Conservation (phyloP, 2,329 filamentous ascomycete genomes). For the Alternaria conjuncta region DNA sequence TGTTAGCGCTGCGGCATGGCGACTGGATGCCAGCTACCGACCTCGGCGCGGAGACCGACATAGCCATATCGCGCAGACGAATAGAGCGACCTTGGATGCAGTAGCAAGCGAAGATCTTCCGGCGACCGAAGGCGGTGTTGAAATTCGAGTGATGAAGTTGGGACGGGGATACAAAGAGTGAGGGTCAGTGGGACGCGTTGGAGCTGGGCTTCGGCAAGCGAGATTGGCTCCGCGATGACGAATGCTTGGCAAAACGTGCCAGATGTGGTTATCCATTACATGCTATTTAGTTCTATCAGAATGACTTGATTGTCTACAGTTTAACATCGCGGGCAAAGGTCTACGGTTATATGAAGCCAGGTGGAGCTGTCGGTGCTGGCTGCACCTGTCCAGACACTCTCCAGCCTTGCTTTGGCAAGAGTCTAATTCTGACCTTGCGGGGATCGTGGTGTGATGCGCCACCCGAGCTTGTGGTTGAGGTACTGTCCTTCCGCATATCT, state of each 20-base stretch:
- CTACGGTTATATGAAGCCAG: neutral
- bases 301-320: too few species aligned
- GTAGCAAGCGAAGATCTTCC: neutral
- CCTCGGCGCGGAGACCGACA: neutral
- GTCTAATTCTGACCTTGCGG: slow-evolving; percentile 8
- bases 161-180: neutral
- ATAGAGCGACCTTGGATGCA: neutral
- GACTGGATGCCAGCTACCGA: neutral
- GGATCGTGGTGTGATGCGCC: neutral
- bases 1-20: neutral
- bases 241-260: neutral
- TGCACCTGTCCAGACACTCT: slow-evolving; percentile 26
- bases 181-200: neutral
- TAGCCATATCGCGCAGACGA: too few species aligned
- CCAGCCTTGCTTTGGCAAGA: slow-evolving; percentile 25
- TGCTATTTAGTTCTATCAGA: too few species aligned
- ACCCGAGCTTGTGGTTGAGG: neutral
- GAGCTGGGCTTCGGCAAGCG: neutral
- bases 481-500: neutral
- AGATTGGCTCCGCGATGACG: neutral
- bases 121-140: neutral
- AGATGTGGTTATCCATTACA: too few species aligned
- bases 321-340: too few species aligned
- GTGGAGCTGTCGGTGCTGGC: neutral
- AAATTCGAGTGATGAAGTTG: neutral